phyloP scores from a whole-genome alignment of 805 yeast species.

The Candida yuanshanica region DNA sequence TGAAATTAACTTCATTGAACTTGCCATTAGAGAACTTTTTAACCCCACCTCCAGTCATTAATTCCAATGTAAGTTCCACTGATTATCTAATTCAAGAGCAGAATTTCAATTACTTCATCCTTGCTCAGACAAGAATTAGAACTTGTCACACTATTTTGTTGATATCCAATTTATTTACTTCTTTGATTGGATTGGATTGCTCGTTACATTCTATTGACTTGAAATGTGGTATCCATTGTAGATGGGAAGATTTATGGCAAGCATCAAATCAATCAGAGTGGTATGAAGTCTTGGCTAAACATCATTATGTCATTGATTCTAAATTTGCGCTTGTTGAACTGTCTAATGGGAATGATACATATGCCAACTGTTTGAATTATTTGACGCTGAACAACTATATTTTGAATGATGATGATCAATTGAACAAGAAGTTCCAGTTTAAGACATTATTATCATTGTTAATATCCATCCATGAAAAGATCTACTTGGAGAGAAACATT shows the following conservation, averaged over 20 bases:
- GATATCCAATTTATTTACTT: conserved; percentile 51
- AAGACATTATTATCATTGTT: conserved; percentile 50
- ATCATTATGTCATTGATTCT: conserved; percentile 41
- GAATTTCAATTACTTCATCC: conserved; percentile 47
- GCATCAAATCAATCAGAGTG: conserved; percentile 46
- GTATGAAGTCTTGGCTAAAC: conserved; percentile 34
- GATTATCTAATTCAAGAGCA: conserved; percentile 25
- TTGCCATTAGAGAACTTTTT: conserved; percentile 46
- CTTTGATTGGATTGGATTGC: conserved; percentile 39
- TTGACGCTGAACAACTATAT: conserved; percentile 36
- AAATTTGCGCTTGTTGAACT: conserved; percentile 50
- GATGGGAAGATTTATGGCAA: conserved; percentile 54
- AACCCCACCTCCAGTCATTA: conserved; percentile 35
- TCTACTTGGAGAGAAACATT: conserved; percentile 44
- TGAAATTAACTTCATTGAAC: conserved; percentile 67
- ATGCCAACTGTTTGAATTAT: conserved; percentile 40
- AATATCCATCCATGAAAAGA: conserved; percentile 62
- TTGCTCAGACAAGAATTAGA: conserved; percentile 71
- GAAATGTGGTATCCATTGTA: conserved; percentile 61
- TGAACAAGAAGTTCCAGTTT: conserved; percentile 34
- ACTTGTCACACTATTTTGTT: conserved; percentile 63
- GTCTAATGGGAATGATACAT: conserved; percentile 47
- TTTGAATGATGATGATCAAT: conserved; percentile 29
- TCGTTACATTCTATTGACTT: conserved; percentile 42
- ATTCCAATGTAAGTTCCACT: conserved; percentile 22